A percentile compares a stretch with the other conserved stretches of the same genome.
Evolutionary conservation across 352 stramenopile genomes (phyloP).

Genomic region (Globisporangium okanoganense): DNA sequence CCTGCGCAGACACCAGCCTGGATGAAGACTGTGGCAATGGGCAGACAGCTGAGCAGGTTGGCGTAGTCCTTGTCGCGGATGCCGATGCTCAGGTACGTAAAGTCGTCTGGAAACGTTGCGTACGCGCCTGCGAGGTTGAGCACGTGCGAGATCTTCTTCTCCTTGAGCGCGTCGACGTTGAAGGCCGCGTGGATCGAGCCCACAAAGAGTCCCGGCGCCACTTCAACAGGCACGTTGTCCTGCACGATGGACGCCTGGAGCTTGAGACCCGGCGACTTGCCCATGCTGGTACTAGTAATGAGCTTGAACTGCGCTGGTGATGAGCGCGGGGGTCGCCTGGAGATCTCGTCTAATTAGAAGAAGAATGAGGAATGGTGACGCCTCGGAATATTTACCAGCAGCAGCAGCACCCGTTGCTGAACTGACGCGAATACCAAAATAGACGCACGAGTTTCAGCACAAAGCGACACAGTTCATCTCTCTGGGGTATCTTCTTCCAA

Average conservation of each 20-base stretch:
- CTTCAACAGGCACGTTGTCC: constrained; percentile 80
- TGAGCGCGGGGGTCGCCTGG: neutral
- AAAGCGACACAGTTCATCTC: neutral
- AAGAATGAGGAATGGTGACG: too few species aligned
- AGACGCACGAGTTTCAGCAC: constrained; percentile 3
- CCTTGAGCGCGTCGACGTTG: constrained; percentile 79
- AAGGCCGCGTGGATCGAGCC: constrained; percentile 86
- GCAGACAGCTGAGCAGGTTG: constrained; percentile 85
- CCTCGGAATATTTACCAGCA: neutral
- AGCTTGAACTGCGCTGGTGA: neutral
- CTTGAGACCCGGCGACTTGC: constrained; percentile 48
- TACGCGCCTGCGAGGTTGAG: constrained; percentile 84
- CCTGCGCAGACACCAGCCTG: constrained; percentile 56
- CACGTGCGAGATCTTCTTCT: constrained; percentile 75
- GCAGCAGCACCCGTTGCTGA: neutral
- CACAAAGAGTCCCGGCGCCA: constrained; percentile 70
- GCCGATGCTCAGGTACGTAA: constrained; percentile 88
- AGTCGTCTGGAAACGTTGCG: constrained; percentile 85
- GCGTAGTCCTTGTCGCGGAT: constrained; percentile 89
- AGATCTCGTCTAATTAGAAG: neutral
- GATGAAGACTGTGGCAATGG: constrained; percentile 77
- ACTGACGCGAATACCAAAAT: constrained; percentile 1
- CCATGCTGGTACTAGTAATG: constrained; percentile 40
- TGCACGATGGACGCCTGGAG: constrained; percentile 71
- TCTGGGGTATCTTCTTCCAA: neutral